Evolutionary conservation across 495 filamentous ascomycete species (phyloP).

Genomic region (Bacidia rubella): DNA sequence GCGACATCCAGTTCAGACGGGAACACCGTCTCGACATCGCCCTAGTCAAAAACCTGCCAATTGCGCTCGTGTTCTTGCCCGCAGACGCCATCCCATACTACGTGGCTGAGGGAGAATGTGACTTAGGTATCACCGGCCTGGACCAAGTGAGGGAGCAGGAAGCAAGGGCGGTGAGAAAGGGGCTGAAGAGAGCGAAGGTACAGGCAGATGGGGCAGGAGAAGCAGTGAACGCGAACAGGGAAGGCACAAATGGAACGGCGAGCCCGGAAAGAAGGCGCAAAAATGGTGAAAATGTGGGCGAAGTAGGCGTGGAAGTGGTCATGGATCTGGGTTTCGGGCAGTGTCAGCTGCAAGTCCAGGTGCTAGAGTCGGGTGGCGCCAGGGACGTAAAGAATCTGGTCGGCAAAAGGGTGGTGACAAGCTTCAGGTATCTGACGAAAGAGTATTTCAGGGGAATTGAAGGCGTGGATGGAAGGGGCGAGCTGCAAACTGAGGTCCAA

Average conservation of each 20-base stretch:
- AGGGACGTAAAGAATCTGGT: conserved; percentile 58
- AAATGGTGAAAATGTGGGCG: background rate
- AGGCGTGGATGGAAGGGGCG: conserved; percentile 28
- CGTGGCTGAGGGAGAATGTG: conserved; percentile 85
- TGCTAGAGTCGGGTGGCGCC: conserved; percentile 71
- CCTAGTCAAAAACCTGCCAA: conserved; percentile 84
- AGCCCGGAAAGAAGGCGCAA: no score
- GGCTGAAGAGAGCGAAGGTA: background rate
- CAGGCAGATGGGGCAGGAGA: no score
- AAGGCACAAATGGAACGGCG: no score
- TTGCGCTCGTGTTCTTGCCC: conserved; percentile 93
- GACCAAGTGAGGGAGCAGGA: conserved; percentile 92
- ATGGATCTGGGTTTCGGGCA: conserved; percentile 80
- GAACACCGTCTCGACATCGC: conserved; percentile 92
- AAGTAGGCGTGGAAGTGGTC: conserved; percentile 58
- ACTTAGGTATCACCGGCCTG: conserved; percentile 83
- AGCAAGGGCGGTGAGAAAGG: background rate
- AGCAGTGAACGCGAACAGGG: no score
- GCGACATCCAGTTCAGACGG: conserved; percentile 89
- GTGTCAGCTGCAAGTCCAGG: conserved; percentile 92
- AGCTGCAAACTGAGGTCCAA: conserved; percentile 70
- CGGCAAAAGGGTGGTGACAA: conserved; percentile 90
- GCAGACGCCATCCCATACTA: conserved; percentile 95
- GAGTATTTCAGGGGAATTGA: conserved; percentile 75
- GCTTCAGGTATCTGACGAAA: conserved; percentile 71